Evolutionary conservation across 2,329 filamentous ascomycete species (phyloP).

Genomic region (Colletotrichum filicis): DNA sequence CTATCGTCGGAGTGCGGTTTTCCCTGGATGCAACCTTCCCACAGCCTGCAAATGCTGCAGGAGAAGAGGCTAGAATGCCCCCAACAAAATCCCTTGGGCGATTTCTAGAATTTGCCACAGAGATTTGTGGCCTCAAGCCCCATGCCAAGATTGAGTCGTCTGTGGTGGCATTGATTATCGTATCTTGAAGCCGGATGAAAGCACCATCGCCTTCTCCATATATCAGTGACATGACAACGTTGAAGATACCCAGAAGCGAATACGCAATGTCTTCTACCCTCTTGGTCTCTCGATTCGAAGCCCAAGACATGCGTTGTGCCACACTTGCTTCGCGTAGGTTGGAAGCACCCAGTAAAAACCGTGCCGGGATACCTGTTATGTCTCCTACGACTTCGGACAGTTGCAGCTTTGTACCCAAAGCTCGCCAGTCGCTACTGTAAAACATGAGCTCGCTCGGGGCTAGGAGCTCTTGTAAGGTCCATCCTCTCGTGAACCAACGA

Average conservation of each 20-base stretch:
- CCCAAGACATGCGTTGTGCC: constrained; percentile 39
- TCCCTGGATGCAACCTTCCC: background rate
- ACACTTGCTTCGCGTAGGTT: constrained; percentile 32
- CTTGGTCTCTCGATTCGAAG: constrained; percentile 30
- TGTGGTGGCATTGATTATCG: constrained; percentile 31
- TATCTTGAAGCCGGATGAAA: constrained; percentile 35
- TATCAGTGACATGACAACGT: constrained; percentile 34
- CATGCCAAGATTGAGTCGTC: constrained; percentile 39
- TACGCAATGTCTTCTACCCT: constrained; percentile 37
- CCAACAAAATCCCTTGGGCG: background rate
- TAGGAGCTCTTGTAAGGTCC: constrained; percentile 41
- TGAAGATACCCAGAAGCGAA: constrained; percentile 37
- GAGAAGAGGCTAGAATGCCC: background rate
- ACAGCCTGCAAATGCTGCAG: background rate
- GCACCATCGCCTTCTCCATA: constrained; percentile 36
- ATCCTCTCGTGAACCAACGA: constrained; percentile 39
- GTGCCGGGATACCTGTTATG: constrained; percentile 43
- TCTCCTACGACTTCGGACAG: constrained; percentile 37
- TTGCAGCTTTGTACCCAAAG: constrained; percentile 28
- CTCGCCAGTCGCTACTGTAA: constrained; percentile 36
- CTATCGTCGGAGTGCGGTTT: background rate
- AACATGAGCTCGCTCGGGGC: constrained; percentile 38
- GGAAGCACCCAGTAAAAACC: constrained; percentile 13
- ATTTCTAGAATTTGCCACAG: too few relatives aligned
- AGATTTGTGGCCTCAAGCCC: background rate